phyloP scores from a whole-genome alignment of 164 flowering plant genomes.

The Vitis riparia region DNA sequence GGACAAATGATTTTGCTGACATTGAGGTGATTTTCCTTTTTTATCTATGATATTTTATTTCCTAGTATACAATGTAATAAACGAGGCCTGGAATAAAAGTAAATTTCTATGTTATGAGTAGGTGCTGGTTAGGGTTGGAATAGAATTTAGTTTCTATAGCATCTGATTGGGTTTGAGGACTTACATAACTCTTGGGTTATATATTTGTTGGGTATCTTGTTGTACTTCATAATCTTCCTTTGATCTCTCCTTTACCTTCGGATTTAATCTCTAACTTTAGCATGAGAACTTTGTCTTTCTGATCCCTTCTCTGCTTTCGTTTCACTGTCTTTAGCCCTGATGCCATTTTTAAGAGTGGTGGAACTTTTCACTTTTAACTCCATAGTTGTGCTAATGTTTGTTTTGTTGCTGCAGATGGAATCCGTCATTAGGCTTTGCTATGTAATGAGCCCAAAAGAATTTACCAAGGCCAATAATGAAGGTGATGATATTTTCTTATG shows the following conservation, averaged over 20 bases:
- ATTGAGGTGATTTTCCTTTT: constrained; percentile 57
- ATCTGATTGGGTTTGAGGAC: too few relatives aligned
- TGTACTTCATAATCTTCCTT: too few relatives aligned
- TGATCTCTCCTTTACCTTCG: too few relatives aligned
- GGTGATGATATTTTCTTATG: constrained; percentile 96
- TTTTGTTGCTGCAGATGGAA: constrained; percentile 62
- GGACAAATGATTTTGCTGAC: constrained; percentile 82
- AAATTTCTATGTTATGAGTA: too few relatives aligned
- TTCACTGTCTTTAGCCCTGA: background rate
- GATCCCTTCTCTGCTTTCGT: background rate
- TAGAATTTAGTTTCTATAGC: too few relatives aligned
- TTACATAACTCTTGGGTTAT: too few relatives aligned
- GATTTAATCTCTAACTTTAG: too few relatives aligned
- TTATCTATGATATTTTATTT: background rate
- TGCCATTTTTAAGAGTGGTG: background rate
- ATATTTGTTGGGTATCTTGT: too few relatives aligned
- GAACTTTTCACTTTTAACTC: background rate
- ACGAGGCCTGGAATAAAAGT: too few relatives aligned
- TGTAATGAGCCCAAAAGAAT: constrained; percentile 81
- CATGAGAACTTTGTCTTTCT: too few relatives aligned
- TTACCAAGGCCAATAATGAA: constrained; percentile 61
- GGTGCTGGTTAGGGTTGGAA: too few relatives aligned
- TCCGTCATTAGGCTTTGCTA: constrained; percentile 71
- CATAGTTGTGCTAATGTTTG: background rate
- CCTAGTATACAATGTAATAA: background rate